Evolutionary conservation across 805 yeast genomes (phyloP).

Genomic region (Saccharomycopsis fodiens): DNA sequence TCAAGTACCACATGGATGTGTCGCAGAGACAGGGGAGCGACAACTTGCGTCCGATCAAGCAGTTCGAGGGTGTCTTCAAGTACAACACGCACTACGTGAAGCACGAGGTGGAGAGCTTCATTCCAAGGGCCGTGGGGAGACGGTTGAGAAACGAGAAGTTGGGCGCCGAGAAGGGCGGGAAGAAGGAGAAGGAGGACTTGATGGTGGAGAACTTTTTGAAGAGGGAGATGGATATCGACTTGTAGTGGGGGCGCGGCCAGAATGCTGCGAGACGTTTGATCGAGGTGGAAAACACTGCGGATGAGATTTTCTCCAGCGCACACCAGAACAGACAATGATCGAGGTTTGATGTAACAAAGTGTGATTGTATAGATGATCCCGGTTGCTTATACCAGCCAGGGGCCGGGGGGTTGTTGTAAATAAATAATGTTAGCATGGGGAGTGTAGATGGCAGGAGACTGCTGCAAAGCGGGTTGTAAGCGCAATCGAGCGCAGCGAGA

Average conservation of each 20-base stretch:
- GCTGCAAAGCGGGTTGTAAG: too few species aligned
- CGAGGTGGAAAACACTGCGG: too few species aligned
- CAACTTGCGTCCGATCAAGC: slow-evolving; percentile 53
- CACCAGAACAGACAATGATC: too few species aligned
- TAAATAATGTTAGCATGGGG: too few species aligned
- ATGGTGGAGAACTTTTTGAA: slow-evolving; percentile 36
- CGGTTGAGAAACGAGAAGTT: slow-evolving; percentile 31
- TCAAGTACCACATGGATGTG: slow-evolving; percentile 44
- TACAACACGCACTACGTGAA: slow-evolving; percentile 25
- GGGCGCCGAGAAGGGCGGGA: slow-evolving; percentile 24
- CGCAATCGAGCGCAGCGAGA: too few species aligned
- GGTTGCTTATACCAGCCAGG: too few species aligned
- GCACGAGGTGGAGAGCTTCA: slow-evolving; percentile 57
- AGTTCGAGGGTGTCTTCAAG: slow-evolving; percentile 64
- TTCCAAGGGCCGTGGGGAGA: slow-evolving; percentile 42
- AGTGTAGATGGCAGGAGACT: too few species aligned
- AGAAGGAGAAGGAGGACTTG: slow-evolving; percentile 26
- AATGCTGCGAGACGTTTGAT: background rate
- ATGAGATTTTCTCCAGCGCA: too few species aligned
- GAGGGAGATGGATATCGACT: slow-evolving; percentile 24
- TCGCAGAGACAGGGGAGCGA: slow-evolving; percentile 56
- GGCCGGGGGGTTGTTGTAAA: too few species aligned
- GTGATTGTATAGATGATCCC: too few species aligned
- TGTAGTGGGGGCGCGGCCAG: background rate
- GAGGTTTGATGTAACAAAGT: too few species aligned